Percentiles rank a stretch among this genome's conserved stretches.
phyloP scores from a whole-genome alignment of 176 grass and related monocot species.

The Avena eriantha region DNA sequence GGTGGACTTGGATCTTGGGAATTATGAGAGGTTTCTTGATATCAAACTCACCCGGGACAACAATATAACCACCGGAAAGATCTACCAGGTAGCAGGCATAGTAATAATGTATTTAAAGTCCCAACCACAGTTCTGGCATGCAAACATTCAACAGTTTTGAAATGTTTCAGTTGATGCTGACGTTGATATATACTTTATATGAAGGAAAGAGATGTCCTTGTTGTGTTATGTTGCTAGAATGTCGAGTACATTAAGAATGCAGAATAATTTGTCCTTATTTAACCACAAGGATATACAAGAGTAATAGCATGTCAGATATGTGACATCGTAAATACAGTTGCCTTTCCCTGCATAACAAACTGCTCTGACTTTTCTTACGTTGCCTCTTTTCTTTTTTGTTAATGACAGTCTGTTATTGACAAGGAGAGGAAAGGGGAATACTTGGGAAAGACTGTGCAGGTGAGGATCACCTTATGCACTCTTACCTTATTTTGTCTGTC shows the following conservation, averaged over 20 bases:
- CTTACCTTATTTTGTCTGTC: constrained; percentile 15
- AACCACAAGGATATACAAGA: constrained; percentile 32
- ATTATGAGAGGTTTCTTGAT: constrained; percentile 81
- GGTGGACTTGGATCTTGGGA: constrained; percentile 83
- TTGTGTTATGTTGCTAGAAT: constrained; percentile 40
- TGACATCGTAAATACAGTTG: constrained; percentile 29
- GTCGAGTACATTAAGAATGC: constrained; percentile 24
- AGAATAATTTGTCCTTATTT: neutral
- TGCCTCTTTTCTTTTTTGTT: constrained; percentile 29
- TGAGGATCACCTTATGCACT: constrained; percentile 16
- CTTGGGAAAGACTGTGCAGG: constrained; percentile 83
- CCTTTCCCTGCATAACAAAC: constrained; percentile 36
- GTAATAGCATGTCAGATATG: constrained; percentile 8
- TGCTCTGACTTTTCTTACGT: constrained; percentile 33
- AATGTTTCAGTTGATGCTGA: constrained; percentile 16
- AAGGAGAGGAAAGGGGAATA: constrained; percentile 79
- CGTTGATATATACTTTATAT: constrained; percentile 29
- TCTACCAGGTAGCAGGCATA: constrained; percentile 61
- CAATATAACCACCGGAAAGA: constrained; percentile 83
- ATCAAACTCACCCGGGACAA: constrained; percentile 74
- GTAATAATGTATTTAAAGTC: neutral
- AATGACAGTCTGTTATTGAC: constrained; percentile 68
- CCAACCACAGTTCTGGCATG: neutral
- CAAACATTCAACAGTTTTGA: constrained; percentile 33
- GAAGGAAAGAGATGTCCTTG: constrained; percentile 30